Evolutionary conservation across 371 early-diverging fungal genomes (phyloP), one percentile per base, ranked within the genome.

Genomic region (Mucor mucedo): DNA sequence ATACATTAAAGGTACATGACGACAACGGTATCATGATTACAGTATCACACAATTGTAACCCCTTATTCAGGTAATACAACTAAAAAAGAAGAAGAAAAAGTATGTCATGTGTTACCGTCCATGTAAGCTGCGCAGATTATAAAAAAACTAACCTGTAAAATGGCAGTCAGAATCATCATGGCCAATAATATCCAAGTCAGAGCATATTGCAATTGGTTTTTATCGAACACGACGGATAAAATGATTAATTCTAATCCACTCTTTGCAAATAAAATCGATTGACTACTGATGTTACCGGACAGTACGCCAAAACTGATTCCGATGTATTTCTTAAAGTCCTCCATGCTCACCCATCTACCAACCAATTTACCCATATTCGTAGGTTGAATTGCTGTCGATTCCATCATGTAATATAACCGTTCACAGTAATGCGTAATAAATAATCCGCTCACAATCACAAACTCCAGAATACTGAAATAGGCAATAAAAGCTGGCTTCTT

Each of bases 1-100:
- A 89, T 28, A 92, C 80, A 60, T 91, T 91, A 72, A 89, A 90
- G 49, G 91, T 84, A 55, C 92, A 91, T 65, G 87, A 91, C 2
- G 89, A 87, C 39, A 92, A 78, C 10, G 93, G 93, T n/a, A 92
- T 82, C 53, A 92, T 76, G 30, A 92, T 80, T 27, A 93, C 84
- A 49, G 93, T 93, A 75, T 90, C 91, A 69, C 91, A 90, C 28
- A 91, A 62, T 28, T 86, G 82, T 38, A 93, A 66, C 2, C 91
- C 91, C 45, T 87, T 88, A 75, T 92, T 92, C 40, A 93, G 79
- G 65, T 91, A 93, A 78, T 87, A 91, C 54, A 93, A 76, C 88
- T 90, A 66, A 11, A 54, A 54, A 3, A 33, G 44, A 56, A 62
- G 59, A 64, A 28, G 21, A 35, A 52, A 9, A 44, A 21, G 21